Evolutionary conservation across 2,329 filamentous ascomycete genomes (phyloP).

Genomic region (Didymella segeticola): DNA sequence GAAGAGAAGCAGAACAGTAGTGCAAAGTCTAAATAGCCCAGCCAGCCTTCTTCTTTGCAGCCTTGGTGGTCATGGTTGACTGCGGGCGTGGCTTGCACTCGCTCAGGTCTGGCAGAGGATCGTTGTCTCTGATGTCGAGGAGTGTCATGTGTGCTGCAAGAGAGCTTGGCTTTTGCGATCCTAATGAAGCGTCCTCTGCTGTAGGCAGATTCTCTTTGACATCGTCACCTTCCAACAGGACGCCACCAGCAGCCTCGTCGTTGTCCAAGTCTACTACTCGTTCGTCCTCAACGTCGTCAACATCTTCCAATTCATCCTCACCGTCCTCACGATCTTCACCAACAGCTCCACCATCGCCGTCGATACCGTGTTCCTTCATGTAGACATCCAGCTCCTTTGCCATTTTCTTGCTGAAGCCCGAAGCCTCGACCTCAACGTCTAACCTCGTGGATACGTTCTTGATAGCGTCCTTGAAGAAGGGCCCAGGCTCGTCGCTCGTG

Average conservation of each 20-base stretch:
- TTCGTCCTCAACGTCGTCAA: conserved; percentile 17
- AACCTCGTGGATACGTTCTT: conserved; percentile 75
- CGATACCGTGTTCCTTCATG: conserved; percentile 74
- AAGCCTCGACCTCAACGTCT: conserved; percentile 88
- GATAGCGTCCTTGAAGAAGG: conserved; percentile 83
- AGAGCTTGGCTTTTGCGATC: conserved; percentile 13
- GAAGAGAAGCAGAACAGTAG: conserved; percentile 1
- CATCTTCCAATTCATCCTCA: too few relatives aligned
- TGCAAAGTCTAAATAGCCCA: conserved; percentile 35
- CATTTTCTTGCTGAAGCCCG: conserved; percentile 97
- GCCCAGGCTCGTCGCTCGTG: conserved; percentile 78
- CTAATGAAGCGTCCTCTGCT: background rate
- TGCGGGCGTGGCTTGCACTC: conserved; percentile 37
- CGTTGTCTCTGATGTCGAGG: conserved; percentile 46
- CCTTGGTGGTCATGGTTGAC: conserved; percentile 42
- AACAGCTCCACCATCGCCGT: conserved; percentile 56
- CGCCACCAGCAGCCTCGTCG: background rate
- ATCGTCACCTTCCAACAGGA: background rate
- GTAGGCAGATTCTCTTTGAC: background rate
- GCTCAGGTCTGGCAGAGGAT: conserved; percentile 41
- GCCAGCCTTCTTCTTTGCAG: conserved; percentile 46
- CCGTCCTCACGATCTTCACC: conserved; percentile 32
- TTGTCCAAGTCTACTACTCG: conserved; percentile 11
- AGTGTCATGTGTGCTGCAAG: conserved; percentile 45
- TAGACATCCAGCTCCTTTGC: conserved; percentile 90